Base-by-base conservation (phyloP, 1,284 basidiomycete species). In the Spongispora temasekensis region DNA sequence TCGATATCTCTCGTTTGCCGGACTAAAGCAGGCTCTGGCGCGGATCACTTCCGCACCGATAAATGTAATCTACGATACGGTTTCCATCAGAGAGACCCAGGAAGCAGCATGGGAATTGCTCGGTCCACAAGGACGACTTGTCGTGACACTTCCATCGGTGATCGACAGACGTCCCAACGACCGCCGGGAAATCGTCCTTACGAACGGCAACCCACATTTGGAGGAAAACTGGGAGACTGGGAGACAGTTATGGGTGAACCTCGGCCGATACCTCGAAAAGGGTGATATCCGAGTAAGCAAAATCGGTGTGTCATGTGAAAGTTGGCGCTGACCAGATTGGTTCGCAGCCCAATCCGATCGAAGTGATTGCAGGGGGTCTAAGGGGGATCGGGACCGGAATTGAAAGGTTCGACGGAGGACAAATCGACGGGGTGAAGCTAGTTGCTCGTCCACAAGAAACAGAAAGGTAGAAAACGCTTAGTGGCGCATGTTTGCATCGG, bases 191-290 rank as follows among this genome's bases (percentile, higher is more conserved):
- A 62, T 73, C 3, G 65, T 73, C 31, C 62, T 67, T 12, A 69
- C 77, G 25, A 69, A 72, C 48, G 78, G 72, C 9, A 74, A 66
- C 59, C 69, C 71, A 15, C 68, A 75, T 40, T 25, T 61, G 3
- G 71, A 71, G 55, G 66, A 65, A 50, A 74, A 74, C 64, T 70
- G 69, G 65, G 68, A 71, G 57, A 71, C 76, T 12, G 72, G 75
- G 7, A 64, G 65, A 17, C 66, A 69, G 34, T 42, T 79, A 50
- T 78, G 75, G 68, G 55, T 68, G 48, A 61, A 71, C 17, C 64
- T 82, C 50, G 60, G 61, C 1, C 64, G 64, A 55, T 73, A 74
- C 64, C 63, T 82, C 10, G 76, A 77, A 61, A 70, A 77, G 25
- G 77, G 77, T 1, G 63, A 69, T 4, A 75, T 83, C 57, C 62